Percentiles rank a stretch among this genome's conserved stretches.
phyloP scores from a whole-genome alignment of 2,329 filamentous ascomycete genomes.

The Alternaria triticina region DNA sequence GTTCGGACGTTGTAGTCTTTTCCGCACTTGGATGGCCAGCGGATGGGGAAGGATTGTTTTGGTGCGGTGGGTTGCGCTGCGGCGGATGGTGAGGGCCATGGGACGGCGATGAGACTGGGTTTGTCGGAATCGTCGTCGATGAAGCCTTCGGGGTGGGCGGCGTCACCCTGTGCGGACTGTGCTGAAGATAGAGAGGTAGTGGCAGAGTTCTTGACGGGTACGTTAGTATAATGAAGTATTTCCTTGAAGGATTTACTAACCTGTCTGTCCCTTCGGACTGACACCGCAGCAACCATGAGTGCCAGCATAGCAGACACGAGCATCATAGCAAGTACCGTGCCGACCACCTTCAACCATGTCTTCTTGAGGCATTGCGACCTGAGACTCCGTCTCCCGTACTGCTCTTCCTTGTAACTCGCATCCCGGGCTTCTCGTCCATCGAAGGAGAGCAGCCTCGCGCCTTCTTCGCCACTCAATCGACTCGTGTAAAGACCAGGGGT shows the following conservation, averaged over 20 bases:
- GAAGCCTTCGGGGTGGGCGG: constrained; percentile 17
- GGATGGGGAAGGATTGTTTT: constrained; percentile 39
- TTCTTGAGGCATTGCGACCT: constrained; percentile 29
- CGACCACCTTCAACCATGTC: constrained; percentile 30
- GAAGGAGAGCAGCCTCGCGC: constrained; percentile 31
- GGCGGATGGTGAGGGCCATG: constrained; percentile 23
- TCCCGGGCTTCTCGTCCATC: constrained; percentile 25
- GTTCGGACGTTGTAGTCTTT: constrained; percentile 43
- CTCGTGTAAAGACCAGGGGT: constrained; percentile 40
- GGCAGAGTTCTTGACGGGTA: background rate
- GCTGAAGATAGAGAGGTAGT: constrained; percentile 7
- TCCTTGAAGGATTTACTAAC: constrained; percentile 14
- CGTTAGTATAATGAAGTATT: constrained; percentile 1
- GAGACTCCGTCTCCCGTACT: constrained; percentile 26
- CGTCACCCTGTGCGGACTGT: constrained; percentile 18
- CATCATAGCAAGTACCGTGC: constrained; percentile 26
- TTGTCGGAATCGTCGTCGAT: constrained; percentile 21
- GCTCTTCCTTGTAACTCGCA: constrained; percentile 29
- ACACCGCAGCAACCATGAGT: constrained; percentile 23
- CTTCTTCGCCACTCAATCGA: constrained; percentile 39
- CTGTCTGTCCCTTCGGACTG: constrained; percentile 23
- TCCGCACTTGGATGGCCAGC: constrained; percentile 44
- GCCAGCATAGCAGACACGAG: constrained; percentile 33
- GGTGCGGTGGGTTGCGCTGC: constrained; percentile 7
- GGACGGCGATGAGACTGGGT: constrained; percentile 15